Conservation (phyloP, 768 basidiomycete genomes). For the Steccherinum ochraceum region DNA sequence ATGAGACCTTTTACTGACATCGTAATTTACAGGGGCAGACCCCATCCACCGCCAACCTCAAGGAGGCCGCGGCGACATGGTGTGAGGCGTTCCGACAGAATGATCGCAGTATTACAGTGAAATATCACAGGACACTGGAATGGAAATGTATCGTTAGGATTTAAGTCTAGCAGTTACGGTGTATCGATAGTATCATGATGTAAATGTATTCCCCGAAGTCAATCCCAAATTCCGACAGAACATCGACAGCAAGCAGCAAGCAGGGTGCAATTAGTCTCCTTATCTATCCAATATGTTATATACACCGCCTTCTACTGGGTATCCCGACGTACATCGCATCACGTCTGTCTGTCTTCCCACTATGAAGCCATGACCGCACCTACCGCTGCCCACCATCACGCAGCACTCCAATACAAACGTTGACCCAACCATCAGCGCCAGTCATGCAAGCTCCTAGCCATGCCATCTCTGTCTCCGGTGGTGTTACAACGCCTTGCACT, state of each 20-base stretch:
- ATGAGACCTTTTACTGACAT: no score
- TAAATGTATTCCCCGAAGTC: no score
- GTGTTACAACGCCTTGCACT: conserved; percentile 79
- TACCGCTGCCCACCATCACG: conserved; percentile 10
- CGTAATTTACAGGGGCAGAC: neutral
- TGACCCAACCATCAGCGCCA: conserved; percentile 94
- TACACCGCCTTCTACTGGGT: neutral
- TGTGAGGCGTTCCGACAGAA: no score
- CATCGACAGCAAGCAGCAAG: no score
- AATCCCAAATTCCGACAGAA: no score
- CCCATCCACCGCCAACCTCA: neutral
- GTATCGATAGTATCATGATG: no score
- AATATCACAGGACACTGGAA: no score
- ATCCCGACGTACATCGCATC: neutral
- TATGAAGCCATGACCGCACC: no score
- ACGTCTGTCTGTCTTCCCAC: neutral
- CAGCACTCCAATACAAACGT: conserved; percentile 66
- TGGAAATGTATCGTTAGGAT: no score
- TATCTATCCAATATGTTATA: neutral
- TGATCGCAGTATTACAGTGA: no score
- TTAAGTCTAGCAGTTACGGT: no score
- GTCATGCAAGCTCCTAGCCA: conserved; percentile 92
- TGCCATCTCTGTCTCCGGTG: conserved; percentile 83
- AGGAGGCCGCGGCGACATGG: neutral
- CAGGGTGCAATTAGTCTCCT: no score